These are phyloP conservation scores for Podospora didyma DNA, from an alignment of 495 filamentous ascomycete genomes.

Conservation along the genomic window DNA sequence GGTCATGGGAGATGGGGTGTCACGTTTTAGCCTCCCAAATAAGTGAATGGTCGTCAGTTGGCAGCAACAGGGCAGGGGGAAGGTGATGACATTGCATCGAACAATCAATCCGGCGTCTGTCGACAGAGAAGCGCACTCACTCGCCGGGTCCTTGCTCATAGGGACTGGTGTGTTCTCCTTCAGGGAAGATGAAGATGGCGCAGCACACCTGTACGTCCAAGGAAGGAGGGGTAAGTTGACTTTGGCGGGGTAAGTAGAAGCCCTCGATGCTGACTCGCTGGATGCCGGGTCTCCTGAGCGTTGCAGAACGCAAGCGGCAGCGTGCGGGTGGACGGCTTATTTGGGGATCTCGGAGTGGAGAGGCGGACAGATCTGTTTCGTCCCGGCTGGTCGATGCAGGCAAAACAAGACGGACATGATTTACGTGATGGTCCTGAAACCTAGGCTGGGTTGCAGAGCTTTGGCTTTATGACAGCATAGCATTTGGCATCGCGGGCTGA, in stretches of 20 bases:
- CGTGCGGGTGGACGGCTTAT: background rate
- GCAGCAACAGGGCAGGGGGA: background rate
- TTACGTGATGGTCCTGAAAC: too few species aligned
- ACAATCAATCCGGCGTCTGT: background rate
- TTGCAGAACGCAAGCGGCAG: constrained; percentile 3
- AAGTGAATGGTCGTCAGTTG: background rate
- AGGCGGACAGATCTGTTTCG: background rate
- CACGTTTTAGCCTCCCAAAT: background rate
- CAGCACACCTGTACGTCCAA: background rate
- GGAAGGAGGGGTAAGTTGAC: constrained; percentile 8
- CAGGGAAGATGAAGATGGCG: background rate
- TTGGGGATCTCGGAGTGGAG: background rate
- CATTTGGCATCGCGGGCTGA: background rate
- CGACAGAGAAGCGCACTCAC: background rate
- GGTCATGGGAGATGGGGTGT: background rate
- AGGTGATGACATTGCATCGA: background rate
- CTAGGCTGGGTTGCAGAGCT: too few species aligned
- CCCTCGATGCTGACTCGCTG: constrained; percentile 7
- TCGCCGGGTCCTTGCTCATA: background rate
- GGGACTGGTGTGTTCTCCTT: background rate
- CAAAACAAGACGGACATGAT: background rate
- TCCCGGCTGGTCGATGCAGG: background rate
- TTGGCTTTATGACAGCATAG: too few species aligned
- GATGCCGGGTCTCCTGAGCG: constrained; percentile 1
- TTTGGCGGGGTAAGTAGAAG: constrained; percentile 7